Evolutionary conservation across 2,329 filamentous ascomycete species (phyloP).

Genomic region (Raffaelea deltoideospora): DNA sequence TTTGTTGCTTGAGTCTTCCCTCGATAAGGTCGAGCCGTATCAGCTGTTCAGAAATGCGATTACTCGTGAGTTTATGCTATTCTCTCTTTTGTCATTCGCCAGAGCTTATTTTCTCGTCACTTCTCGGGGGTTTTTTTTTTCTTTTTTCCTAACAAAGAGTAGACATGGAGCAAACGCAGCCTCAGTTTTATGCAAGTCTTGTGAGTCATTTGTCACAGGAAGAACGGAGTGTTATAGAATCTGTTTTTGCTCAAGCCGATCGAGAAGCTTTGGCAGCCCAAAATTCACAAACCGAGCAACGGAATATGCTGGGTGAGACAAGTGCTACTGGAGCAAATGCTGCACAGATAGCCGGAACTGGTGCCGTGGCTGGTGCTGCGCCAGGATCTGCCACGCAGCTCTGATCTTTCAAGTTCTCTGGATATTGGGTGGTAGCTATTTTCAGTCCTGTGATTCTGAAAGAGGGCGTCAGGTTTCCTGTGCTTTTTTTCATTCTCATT

Average conservation of each 20-base stretch:
- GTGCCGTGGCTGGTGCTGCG: no score
- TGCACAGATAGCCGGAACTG: no score
- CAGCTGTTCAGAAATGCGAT: slow-evolving; percentile 71
- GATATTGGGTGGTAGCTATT: no score
- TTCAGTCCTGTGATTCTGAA: no score
- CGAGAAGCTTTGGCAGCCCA: slow-evolving; percentile 3
- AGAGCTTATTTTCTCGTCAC: no score
- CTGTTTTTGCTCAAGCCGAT: slow-evolving; percentile 58
- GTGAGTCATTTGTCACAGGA: slow-evolving; percentile 65
- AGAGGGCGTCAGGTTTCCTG: no score
- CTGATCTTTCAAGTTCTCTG: no score
- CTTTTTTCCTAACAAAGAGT: not conserved
- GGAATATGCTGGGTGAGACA: no score
- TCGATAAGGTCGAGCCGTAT: slow-evolving; percentile 94
- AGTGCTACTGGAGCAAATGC: no score
- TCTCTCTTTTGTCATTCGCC: not conserved
- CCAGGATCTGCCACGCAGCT: no score
- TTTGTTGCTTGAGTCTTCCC: slow-evolving; percentile 75
- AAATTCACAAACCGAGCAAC: slow-evolving; percentile 1
- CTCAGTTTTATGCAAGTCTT: slow-evolving; percentile 70
- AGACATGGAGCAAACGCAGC: slow-evolving; percentile 66
- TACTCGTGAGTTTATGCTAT: slow-evolving; percentile 49
- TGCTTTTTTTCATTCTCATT: no score
- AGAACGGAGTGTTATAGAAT: slow-evolving; percentile 68
- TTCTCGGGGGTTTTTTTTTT: slow-evolving; percentile 49